These are phyloP conservation scores for Eucalyptus brandiana DNA, from an alignment of 345 rosid genomes.

Conservation along the genomic window DNA sequence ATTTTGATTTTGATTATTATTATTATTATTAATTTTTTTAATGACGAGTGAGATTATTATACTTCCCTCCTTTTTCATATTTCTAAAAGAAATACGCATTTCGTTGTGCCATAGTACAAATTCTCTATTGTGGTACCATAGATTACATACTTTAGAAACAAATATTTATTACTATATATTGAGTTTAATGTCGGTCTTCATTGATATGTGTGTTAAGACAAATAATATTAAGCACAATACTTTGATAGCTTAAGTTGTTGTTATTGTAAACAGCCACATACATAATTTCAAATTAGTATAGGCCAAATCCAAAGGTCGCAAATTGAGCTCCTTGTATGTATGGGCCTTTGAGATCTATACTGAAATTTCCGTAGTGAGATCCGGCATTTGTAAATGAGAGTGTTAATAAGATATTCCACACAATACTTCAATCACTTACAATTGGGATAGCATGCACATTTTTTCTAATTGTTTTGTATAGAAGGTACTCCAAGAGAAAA, in stretches of 20 bases:
- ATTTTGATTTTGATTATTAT: too few species aligned
- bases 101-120: background rate
- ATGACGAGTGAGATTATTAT: background rate
- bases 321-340: background rate
- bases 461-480: too few species aligned
- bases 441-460: too few species aligned
- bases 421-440: background rate
- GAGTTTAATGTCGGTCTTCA: background rate
- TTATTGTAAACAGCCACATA: background rate
- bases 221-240: background rate
- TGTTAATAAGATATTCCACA: background rate
- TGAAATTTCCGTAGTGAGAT: background rate
- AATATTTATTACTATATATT: background rate
- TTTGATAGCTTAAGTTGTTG: background rate
- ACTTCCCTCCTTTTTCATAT: background rate
- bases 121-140: background rate
- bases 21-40: background rate
- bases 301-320: background rate
- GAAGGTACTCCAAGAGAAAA: too few species aligned
- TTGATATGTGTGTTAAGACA: background rate
- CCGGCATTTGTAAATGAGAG: background rate
- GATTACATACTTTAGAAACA: background rate
- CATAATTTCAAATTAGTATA: background rate
- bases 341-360: background rate
- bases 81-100: background rate